Evolutionary conservation across 2,329 filamentous ascomycete genomes (phyloP), one percentile per base, ranked within the genome.

Genomic region (Taxawa tesnikishii): DNA sequence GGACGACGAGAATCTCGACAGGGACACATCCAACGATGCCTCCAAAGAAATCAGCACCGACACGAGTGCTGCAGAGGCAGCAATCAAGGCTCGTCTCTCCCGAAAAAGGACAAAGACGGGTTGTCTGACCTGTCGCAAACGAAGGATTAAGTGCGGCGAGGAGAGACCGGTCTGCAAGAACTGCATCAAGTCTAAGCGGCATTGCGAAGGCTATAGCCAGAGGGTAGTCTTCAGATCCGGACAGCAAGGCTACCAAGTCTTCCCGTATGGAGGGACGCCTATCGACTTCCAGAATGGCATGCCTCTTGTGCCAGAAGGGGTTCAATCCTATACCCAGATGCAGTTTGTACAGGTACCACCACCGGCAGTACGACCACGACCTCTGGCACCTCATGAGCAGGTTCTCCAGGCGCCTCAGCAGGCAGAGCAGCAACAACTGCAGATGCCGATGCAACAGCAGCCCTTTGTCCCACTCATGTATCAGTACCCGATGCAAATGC

Each of bases 141-240:
- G 78, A 46, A 65, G 78, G 59, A 83, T 83, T 55, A 83, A 96
- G 59, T 98, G 90, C 56, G 90, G 90, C 40, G 90, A 96, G 55
- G 83, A 84, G 47, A 73, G 79, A 30, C 83, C 83, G 15, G 79
- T 70, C 16, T 90, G 83, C 58, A 75, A 70, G 48, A 92, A 92
- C 50, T 92, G 83, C 58, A 75, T 81, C 60, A 90, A 88, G 50
- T 88, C 82, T 12, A 88, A 87, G 56, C 71, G 83, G 10, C 67
- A 75, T 43, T 92, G 83, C 53, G 82, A 90, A 54, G 83, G 83
- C 32, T 90, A 90, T 54, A 84, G 75, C 44, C 79, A 83, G 53
- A 73, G 79, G 28, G 75, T 90, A 33, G 67, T 84, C 37, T 90
- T 88, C 66, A 88, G 84, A 51, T 70, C 82, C 31, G 77, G 76